Percentiles rank a stretch among this genome's conserved stretches.
Conservation (phyloP, 1,139 yeast species). For the Komagataea norvegica region DNA sequence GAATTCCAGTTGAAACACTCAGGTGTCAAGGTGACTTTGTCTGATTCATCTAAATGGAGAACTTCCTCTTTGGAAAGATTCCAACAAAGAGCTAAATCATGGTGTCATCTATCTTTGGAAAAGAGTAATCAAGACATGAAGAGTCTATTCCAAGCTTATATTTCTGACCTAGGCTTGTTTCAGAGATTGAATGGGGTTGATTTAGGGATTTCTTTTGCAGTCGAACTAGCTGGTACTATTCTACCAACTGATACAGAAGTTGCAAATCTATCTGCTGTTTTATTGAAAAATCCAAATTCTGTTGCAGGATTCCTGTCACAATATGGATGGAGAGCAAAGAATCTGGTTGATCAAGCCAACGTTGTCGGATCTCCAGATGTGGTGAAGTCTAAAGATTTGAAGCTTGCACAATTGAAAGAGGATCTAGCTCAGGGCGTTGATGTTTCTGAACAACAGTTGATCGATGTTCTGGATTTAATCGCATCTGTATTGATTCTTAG, state of each 20-base stretch:
- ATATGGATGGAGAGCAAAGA: conserved; percentile 65
- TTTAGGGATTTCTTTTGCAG: conserved; percentile 83
- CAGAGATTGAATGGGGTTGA: conserved; percentile 41
- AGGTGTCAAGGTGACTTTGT: conserved; percentile 56
- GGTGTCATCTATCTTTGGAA: conserved; percentile 56
- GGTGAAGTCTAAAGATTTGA: conserved; percentile 20
- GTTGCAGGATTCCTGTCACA: conserved; percentile 74
- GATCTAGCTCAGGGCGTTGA: conserved; percentile 18
- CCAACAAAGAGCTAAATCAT: conserved; percentile 53
- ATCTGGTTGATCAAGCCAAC: conserved; percentile 30
- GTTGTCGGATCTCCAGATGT: conserved; percentile 14
- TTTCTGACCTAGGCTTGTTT: conserved; percentile 40
- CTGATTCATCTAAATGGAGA: conserved; percentile 81
- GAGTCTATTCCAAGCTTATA: conserved; percentile 71
- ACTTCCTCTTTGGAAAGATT: conserved; percentile 58
- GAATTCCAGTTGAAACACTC: conserved; percentile 59
- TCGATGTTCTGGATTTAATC: conserved; percentile 41
- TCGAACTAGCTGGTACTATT: conserved; percentile 78
- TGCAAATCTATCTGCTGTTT: conserved; percentile 26
- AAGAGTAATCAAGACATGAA: conserved; percentile 70
- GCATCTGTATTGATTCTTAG: conserved; percentile 46
- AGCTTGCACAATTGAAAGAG: conserved; percentile 21
- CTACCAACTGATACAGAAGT: conserved; percentile 59
- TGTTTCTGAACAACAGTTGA: conserved; percentile 33
- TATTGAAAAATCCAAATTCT: conserved; percentile 45